Base-by-base conservation (phyloP, 257 asterid genomes). In the Fraxinus americana region DNA sequence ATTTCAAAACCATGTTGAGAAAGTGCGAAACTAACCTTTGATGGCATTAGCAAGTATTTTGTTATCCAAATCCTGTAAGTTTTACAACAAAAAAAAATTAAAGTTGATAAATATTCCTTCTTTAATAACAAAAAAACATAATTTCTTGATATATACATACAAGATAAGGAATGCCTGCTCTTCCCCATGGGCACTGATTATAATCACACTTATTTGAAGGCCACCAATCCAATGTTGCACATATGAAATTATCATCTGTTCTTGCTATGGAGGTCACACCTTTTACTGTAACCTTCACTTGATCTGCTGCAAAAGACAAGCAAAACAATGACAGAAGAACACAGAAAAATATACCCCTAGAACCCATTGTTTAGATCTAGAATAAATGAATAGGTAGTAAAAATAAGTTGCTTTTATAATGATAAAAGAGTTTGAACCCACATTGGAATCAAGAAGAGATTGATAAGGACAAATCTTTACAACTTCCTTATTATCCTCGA, bases 221-320 rank as follows among this genome's bases (percentile, higher is more conserved):
- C 97, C 97, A 92, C 97, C 97, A 92, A 81, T 92, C 97, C 79
- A 92, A 23, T 67, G 97, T 92, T 12, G 91, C 92, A 81, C 97
- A 92, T 5, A 92, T 82, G 82, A 92, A 90, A 75, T 83, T 78
- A n/a, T 90, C 91, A 78, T 92, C 97, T 38, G 94, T 92, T 70
- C 67, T 63, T 2, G 91, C 97, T 13, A 90, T 85, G 82, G 90
- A 57, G 39, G 74, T 82, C 25, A 70, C 80, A 14, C 91, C 89
- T 39, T 75, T 75, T 63, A 90, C 90, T 71, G 50, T 77, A 77
- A 92, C 19, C 78, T 75, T 79, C 81, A 92, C 91, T 75, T 81
- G 76, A n/a, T 77, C 90, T 61, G 86, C 89, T 61, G 88, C 87
- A 57, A 74, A 66, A 6, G 85, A 79, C 74, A 81, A 68, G 66